Percentiles rank a stretch among this genome's conserved stretches.
phyloP scores from a whole-genome alignment of 2,329 filamentous ascomycete genomes.

The Fusarium floridanum region DNA sequence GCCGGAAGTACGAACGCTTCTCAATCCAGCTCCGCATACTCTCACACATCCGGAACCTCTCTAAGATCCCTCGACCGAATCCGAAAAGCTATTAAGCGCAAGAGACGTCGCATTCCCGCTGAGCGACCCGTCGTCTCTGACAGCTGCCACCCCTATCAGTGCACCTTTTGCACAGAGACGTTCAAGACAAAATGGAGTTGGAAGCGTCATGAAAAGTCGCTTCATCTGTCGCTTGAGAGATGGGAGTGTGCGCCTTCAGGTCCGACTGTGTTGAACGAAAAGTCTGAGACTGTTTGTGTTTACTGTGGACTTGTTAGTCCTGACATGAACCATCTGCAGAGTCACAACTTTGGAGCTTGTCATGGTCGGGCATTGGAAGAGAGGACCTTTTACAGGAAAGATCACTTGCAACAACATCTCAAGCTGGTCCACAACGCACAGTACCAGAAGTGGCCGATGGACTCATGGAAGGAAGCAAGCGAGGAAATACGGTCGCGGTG shows the following conservation, averaged over 20 bases:
- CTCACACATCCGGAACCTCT: neutral
- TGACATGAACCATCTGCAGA: constrained; percentile 47
- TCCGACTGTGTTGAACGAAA: constrained; percentile 54
- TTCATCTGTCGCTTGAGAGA: constrained; percentile 50
- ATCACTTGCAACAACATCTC: constrained; percentile 56
- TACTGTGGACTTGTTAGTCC: constrained; percentile 42
- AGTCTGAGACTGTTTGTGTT: constrained; percentile 54
- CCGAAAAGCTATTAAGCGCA: neutral
- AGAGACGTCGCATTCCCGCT: neutral
- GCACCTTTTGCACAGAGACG: constrained; percentile 59
- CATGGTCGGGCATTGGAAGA: constrained; percentile 60
- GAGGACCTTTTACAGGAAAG: constrained; percentile 57
- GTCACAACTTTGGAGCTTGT: constrained; percentile 57
- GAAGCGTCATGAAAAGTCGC: constrained; percentile 62
- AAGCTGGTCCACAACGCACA: constrained; percentile 26
- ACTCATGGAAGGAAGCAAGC: constrained; percentile 50
- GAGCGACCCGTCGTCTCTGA: neutral
- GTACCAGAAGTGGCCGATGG: constrained; percentile 56
- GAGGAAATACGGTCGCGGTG: constrained; percentile 48
- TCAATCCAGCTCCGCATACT: neutral
- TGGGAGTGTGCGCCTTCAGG: constrained; percentile 57
- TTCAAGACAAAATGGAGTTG: constrained; percentile 59
- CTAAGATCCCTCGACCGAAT: neutral
- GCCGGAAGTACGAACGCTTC: neutral
- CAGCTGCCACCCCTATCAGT: constrained; percentile 51